A percentile compares a stretch with the other conserved stretches of the same genome.
phyloP scores from a whole-genome alignment of 1,284 basidiomycete species.

The Serendipita sp. region DNA sequence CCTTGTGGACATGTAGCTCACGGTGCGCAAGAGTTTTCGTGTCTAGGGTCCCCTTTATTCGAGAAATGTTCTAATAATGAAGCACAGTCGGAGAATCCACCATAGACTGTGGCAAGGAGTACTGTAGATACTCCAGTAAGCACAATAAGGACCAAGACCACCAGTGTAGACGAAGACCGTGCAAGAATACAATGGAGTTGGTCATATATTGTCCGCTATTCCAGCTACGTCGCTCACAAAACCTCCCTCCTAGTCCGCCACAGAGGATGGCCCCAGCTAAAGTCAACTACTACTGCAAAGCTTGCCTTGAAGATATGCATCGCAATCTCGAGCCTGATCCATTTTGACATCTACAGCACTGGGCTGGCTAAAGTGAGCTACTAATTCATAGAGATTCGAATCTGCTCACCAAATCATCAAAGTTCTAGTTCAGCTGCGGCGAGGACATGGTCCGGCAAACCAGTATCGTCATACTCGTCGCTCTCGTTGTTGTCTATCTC shows the following conservation, averaged over 20 bases:
- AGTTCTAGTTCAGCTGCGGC: constrained; percentile 39
- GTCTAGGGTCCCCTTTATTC: no score
- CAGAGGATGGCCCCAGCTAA: not conserved
- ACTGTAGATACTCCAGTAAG: not conserved
- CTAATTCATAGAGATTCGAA: constrained; percentile 17
- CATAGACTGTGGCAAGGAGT: not conserved
- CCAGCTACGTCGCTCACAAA: not conserved
- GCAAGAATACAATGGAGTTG: not conserved
- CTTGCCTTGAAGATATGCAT: not conserved
- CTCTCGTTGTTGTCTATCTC: constrained; percentile 31
- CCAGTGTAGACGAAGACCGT: not conserved
- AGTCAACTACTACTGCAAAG: not conserved
- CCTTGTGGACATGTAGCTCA: not conserved
- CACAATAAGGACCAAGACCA: not conserved
- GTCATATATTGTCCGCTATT: not conserved
- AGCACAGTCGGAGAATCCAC: not conserved
- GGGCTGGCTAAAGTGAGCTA: not conserved
- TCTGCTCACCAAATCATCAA: no score
- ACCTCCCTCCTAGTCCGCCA: not conserved
- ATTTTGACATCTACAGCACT: not conserved
- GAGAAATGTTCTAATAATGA: no score
- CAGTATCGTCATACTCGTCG: constrained; percentile 54
- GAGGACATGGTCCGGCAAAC: constrained; percentile 53
- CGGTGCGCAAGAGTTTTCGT: not conserved
- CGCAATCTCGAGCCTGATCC: constrained; percentile 1